Percentiles rank a stretch among this genome's conserved stretches.
Conservation (phyloP, 768 basidiomycete genomes). For the Termitomyces sp. region DNA sequence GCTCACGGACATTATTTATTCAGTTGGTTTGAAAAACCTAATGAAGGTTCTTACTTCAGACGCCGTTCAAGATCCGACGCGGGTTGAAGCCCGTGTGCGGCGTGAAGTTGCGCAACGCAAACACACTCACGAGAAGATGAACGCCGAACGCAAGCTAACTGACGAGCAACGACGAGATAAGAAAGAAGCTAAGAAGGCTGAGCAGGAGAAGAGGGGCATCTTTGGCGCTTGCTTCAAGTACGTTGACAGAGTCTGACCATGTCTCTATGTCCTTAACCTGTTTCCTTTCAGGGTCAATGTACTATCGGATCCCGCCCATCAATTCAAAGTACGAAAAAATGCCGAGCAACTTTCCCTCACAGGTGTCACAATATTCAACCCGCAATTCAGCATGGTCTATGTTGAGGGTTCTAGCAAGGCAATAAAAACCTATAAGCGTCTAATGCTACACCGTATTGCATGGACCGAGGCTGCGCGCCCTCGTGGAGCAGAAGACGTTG, state of each 20-base stretch:
- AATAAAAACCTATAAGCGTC: conserved; percentile 79
- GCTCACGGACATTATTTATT: background rate
- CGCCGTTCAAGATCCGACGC: conserved; percentile 95
- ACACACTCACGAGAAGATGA: conserved; percentile 90
- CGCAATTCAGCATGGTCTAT: conserved; percentile 84
- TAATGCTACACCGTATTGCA: conserved; percentile 82
- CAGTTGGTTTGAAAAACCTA: conserved; percentile 90
- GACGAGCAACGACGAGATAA: conserved; percentile 89
- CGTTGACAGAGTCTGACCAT: conserved; percentile 22
- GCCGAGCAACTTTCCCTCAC: conserved; percentile 87
- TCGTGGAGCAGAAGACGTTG: conserved; percentile 67
- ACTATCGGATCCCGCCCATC: conserved; percentile 87
- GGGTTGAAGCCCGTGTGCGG: conserved; percentile 92
- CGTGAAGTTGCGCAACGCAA: conserved; percentile 90
- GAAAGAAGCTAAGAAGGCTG: conserved; percentile 75
- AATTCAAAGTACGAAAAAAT: conserved; percentile 96
- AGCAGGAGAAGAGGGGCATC: conserved; percentile 83
- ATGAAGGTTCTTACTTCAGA: conserved; percentile 98
- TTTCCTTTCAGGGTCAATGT: conserved; percentile 62
- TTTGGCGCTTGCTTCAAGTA: conserved; percentile 89
- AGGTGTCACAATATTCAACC: conserved; percentile 88
- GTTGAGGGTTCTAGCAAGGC: conserved; percentile 89
- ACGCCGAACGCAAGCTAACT: conserved; percentile 85
- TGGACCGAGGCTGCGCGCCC: conserved; percentile 93
- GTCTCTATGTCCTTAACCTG: background rate